Percentiles rank a stretch among this genome's conserved stretches.
Conservation (phyloP, 345 rosid genomes). For the rapeseed (Brassica napus) region DNA sequence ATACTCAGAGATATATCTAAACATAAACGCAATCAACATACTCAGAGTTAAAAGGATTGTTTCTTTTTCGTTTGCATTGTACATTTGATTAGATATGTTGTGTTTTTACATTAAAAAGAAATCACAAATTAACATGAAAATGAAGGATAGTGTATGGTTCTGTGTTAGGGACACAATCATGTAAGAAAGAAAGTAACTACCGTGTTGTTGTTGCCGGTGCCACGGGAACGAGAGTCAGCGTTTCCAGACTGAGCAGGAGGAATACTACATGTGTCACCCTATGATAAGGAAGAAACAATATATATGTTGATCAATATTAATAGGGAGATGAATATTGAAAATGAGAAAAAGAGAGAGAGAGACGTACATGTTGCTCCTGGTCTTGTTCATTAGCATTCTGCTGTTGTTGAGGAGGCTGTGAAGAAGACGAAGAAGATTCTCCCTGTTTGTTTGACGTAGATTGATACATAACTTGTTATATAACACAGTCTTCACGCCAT, state of each 20-base stretch:
- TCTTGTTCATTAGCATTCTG: constrained; percentile 1
- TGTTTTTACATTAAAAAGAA: not conserved
- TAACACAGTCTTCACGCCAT: constrained; percentile 26
- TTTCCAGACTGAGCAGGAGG: constrained; percentile 35
- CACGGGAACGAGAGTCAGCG: constrained; percentile 47
- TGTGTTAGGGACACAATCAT: not conserved
- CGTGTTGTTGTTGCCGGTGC: constrained; percentile 41
- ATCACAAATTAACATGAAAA: not conserved
- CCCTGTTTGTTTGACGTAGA: constrained; percentile 53
- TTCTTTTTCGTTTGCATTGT: not conserved
- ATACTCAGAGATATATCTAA: constrained; percentile 7
- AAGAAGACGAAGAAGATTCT: constrained; percentile 36
- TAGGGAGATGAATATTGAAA: not conserved
- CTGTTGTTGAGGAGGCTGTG: constrained; percentile 43
- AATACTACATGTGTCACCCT: constrained; percentile 51
- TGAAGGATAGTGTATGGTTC: not conserved
- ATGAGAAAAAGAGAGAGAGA: not conserved
- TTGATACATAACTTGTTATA: not conserved
- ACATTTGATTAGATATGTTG: too few relatives aligned
- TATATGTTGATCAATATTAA: not conserved
- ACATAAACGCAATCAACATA: not conserved
- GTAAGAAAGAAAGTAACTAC: constrained; percentile 30
- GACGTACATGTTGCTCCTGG: constrained; percentile 12
- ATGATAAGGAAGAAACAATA: not conserved
- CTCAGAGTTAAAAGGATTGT: not conserved